phyloP scores from a whole-genome alignment of 176 grass and related monocot species.

The Pontederia crassipes region DNA sequence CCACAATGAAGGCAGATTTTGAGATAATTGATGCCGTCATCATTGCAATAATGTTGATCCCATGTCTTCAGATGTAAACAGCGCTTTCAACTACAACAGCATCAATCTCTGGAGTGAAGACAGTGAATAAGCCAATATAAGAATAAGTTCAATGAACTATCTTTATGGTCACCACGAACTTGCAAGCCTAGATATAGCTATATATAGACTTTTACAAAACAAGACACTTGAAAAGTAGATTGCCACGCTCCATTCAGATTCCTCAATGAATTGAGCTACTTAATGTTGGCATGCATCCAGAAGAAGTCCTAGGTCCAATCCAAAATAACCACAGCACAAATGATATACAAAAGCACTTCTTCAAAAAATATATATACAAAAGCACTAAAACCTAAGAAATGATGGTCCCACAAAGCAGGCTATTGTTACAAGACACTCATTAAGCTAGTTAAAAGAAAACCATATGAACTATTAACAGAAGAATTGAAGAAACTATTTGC shows the following conservation, averaged over 20 bases:
- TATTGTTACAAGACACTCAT: not conserved
- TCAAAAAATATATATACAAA: conserved; percentile 16
- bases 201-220: not conserved
- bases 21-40: not conserved
- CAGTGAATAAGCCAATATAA: not conserved
- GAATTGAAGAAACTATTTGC: conserved; percentile 23
- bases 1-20: not conserved
- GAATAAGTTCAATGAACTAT: conserved; percentile 3
- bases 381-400: not conserved
- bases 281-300: conserved; percentile 44
- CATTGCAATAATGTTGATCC: not conserved
- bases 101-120: conserved; percentile 12
- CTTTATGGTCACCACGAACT: conserved; percentile 5
- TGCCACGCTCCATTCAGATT: conserved; percentile 9
- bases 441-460: conserved; percentile 5
- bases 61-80: not conserved
- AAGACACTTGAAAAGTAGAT: conserved; percentile 25
- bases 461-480: conserved; percentile 33
- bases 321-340: not conserved
- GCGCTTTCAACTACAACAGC: conserved; percentile 4
- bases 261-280: conserved; percentile 22
- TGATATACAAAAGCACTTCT: conserved; percentile 11
- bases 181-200: not conserved
- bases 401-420: not conserved
- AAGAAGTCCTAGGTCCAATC: conserved; percentile 16